Conservation (phyloP, 2,329 filamentous ascomycete species). For the Trichoderma asperellum region DNA sequence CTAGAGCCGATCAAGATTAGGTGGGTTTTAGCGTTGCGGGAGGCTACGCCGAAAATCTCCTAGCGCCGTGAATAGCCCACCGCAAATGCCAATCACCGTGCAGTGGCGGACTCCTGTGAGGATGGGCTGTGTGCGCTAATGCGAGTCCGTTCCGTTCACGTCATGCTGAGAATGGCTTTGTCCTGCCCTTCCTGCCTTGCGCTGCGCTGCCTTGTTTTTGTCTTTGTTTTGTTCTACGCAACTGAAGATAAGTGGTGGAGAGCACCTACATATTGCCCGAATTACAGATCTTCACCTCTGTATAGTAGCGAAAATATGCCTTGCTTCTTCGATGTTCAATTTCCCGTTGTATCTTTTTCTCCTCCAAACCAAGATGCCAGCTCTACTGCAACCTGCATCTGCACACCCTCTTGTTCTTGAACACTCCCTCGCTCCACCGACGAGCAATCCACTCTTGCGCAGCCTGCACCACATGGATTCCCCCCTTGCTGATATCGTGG, state of each 20-base stretch:
- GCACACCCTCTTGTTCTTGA: not conserved
- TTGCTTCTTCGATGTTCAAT: no score
- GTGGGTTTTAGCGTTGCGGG: not conserved
- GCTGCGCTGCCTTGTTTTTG: not conserved
- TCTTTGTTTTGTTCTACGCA: not conserved
- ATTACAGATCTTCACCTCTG: no score
- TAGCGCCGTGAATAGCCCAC: not conserved
- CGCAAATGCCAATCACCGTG: not conserved
- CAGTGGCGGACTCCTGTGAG: conserved; percentile 23
- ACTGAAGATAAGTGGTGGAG: not conserved
- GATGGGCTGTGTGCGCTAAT: conserved; percentile 12
- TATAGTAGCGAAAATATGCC: not conserved
- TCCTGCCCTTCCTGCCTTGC: not conserved
- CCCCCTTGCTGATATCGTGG: conserved; percentile 11
- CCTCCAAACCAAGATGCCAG: not conserved
- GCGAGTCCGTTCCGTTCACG: not conserved
- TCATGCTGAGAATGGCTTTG: not conserved
- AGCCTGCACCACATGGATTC: conserved; percentile 16
- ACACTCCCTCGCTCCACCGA: not conserved
- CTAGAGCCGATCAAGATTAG: conserved; percentile 23
- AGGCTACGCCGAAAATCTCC: not conserved
- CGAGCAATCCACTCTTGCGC: not conserved
- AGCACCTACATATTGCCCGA: not conserved
- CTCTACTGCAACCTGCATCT: not conserved
- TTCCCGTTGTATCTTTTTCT: not conserved